phyloP scores from a whole-genome alignment of 257 asterid genomes.

The Solanum piurae region DNA sequence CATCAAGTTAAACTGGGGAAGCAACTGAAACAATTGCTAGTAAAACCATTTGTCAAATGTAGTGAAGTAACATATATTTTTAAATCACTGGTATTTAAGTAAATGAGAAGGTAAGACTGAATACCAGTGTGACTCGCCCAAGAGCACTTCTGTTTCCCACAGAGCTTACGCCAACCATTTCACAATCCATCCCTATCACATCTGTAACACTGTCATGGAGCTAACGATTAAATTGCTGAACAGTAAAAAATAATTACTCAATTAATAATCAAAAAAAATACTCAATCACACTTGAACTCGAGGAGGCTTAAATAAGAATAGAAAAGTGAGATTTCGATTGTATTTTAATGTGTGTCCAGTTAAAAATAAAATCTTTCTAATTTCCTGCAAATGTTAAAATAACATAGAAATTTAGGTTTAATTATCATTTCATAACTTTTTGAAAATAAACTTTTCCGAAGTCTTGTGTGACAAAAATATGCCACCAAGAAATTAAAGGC shows the following conservation, averaged over 20 bases:
- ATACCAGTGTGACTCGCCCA: constrained; percentile 90
- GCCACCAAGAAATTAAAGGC: neutral
- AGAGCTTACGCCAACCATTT: constrained; percentile 91
- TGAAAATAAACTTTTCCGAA: neutral
- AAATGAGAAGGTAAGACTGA: constrained; percentile 4
- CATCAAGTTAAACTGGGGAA: neutral
- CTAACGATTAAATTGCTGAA: neutral
- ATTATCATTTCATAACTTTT: neutral
- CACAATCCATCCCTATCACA: constrained; percentile 88
- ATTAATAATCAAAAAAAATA: neutral
- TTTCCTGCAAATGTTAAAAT: neutral
- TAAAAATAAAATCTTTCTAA: neutral
- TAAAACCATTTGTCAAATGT: neutral
- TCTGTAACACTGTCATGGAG: constrained; percentile 50
- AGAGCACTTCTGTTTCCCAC: constrained; percentile 88
- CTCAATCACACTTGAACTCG: neutral
- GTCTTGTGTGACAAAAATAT: neutral
- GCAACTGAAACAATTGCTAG: neutral
- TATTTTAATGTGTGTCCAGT: neutral
- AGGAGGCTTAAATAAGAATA: neutral
- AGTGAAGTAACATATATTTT: neutral
- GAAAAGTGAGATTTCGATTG: neutral
- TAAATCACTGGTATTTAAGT: neutral
- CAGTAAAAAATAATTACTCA: neutral
- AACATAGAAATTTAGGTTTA: neutral